These are phyloP conservation scores for Mycena metata DNA, from an alignment of 768 basidiomycete genomes.

Conservation along the genomic window DNA sequence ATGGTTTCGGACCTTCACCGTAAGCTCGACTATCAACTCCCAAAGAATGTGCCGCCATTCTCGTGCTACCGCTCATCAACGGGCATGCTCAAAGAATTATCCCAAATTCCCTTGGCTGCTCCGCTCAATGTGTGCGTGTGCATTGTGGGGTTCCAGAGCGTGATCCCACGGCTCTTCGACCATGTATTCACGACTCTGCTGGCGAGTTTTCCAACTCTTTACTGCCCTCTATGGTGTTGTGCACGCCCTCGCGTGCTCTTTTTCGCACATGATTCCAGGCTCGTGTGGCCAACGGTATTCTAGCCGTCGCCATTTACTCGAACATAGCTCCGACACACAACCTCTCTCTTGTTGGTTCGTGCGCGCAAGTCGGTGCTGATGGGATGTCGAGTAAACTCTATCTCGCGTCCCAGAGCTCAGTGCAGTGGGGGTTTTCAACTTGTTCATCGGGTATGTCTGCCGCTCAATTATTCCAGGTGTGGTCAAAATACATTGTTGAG, in stretches of 20 bases:
- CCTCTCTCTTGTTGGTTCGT: background rate
- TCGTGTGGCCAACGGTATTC: no score
- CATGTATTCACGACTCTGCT: no score
- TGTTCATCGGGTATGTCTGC: background rate
- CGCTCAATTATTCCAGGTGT: background rate
- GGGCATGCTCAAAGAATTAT: background rate
- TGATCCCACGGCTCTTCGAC: no score
- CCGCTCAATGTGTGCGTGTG: conserved; percentile 2
- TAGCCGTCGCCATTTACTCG: no score
- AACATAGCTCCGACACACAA: no score
- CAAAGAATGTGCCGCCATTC: background rate
- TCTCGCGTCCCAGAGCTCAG: background rate
- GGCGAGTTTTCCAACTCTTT: no score
- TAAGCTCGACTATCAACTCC: background rate
- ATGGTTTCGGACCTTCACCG: conserved; percentile 4
- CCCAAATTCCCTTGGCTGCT: conserved; percentile 1
- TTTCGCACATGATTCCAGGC: no score
- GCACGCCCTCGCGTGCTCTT: no score
- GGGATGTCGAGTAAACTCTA: background rate
- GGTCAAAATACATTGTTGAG: no score
- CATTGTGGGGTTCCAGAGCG: no score
- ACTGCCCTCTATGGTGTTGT: no score
- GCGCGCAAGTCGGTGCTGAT: background rate
- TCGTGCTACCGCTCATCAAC: conserved; percentile 1
- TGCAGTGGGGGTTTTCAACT: background rate